Evolutionary conservation across 345 rosid genomes (phyloP).

Genomic region (Kandelia obovata): DNA sequence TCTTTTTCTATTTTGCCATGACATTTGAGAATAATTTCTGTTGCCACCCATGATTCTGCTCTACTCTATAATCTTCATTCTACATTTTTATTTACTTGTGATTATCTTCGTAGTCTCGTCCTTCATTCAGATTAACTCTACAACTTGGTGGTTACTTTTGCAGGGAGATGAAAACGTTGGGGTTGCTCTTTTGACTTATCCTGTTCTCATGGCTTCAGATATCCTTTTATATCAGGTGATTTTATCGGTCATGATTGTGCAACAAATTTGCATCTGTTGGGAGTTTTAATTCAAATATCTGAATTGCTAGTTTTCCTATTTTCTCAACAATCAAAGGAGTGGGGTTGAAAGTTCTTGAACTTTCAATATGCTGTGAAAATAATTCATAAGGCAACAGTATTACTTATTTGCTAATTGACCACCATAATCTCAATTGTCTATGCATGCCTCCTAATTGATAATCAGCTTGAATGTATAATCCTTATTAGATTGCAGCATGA

Average conservation of each 20-base stretch:
- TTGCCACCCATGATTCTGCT: neutral
- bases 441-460: constrained; percentile 6
- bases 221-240: constrained; percentile 86
- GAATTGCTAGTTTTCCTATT: neutral
- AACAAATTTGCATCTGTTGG: neutral
- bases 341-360: neutral
- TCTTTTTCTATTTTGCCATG: neutral
- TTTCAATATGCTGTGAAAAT: neutral
- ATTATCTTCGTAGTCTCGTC: constrained; percentile 1
- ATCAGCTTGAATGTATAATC: constrained; percentile 27
- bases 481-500: constrained; percentile 45
- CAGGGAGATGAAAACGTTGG: constrained; percentile 88
- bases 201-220: constrained; percentile 87
- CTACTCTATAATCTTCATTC: neutral
- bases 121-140: constrained; percentile 5
- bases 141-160: constrained; percentile 20
- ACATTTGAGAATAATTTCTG: neutral
- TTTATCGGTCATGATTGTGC: constrained; percentile 9
- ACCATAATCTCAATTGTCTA: neutral
- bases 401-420: neutral
- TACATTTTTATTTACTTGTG: constrained; percentile 10
- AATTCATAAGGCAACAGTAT: neutral
- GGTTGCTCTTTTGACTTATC: constrained; percentile 77
- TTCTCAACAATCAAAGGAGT: neutral
- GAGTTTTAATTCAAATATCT: neutral